These are phyloP conservation scores for Forsythia suspensa DNA, from an alignment of 257 asterid species.

Conservation along the genomic window DNA sequence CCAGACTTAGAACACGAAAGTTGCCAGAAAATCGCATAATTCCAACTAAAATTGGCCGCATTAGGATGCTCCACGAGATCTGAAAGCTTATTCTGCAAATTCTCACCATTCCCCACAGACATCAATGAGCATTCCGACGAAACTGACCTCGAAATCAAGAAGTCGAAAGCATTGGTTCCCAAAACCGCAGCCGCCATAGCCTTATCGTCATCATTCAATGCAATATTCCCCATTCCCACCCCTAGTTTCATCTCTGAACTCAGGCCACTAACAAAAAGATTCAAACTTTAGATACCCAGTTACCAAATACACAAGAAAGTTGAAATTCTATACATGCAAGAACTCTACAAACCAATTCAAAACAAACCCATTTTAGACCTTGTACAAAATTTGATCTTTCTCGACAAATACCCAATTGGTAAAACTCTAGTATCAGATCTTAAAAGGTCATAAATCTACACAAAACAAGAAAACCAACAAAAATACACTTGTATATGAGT, in stretches of 20 bases:
- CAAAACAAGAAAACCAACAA: background rate
- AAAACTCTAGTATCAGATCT: conserved; percentile 60
- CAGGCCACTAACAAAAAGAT: conserved; percentile 13
- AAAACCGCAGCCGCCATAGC: conserved; percentile 77
- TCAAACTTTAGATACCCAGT: conserved; percentile 14
- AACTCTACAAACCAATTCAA: conserved; percentile 22
- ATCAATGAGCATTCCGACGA: conserved; percentile 74
- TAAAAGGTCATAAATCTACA: conserved; percentile 38
- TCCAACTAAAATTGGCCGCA: conserved; percentile 69
- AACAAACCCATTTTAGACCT: conserved; percentile 19
- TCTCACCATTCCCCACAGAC: conserved; percentile 81
- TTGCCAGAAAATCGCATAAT: conserved; percentile 96
- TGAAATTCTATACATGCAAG: conserved; percentile 30
- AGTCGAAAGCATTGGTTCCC: conserved; percentile 86
- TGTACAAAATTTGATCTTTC: conserved; percentile 20
- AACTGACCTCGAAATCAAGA: conserved; percentile 68
- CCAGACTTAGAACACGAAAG: conserved; percentile 82
- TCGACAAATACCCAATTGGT: conserved; percentile 18
- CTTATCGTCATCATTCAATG: conserved; percentile 77
- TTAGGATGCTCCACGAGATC: conserved; percentile 87
- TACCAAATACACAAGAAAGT: conserved; percentile 16
- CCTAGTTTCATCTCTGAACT: conserved; percentile 28
- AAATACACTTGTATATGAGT: conserved; percentile 7
- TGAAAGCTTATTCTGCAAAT: conserved; percentile 85
- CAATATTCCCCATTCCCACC: conserved; percentile 57